Evolutionary conservation across 805 yeast genomes (phyloP), one percentile per base, ranked within the genome.

Genomic region (Osmozyma mogii): DNA sequence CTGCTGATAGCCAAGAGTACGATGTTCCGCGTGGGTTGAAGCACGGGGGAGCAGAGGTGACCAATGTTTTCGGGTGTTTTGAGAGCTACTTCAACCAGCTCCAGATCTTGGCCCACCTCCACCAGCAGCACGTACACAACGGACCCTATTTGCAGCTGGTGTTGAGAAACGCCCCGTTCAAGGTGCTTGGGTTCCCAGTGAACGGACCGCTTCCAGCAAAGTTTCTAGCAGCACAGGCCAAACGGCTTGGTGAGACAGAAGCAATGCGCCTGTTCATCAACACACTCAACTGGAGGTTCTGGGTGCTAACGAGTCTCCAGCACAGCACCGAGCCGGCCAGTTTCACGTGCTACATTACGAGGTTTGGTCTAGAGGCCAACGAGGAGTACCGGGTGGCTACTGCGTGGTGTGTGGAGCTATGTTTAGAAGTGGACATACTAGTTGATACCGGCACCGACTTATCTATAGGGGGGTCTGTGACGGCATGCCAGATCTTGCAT

Each of bases 391-490:
- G 34, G 4, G 47, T 67, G 1, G 58, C 58, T n/a, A 50, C 50
- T 22, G 78, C 63, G 0, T 71, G 56, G 43, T 73, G 80, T 37
- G 39, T 49, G 29, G 73, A 71, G 17, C 46, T 68, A 18, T 68
- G 61, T 14, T 41, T 68, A 9, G 70, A 63, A 31, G 70, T 72
- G 13, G 70, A 68, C n/a, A 46, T 72, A 9, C 22, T 39, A 34
- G 32, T 40, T 40, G 24, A 48, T 38, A 11, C 25, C 8, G 35
- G 39, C 9, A 24, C 32, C 6, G 44, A 45, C 11, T 47, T 51
- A 4, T 36, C 47, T 10, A 45, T 61, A 12, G 81, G 81, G 3
- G 69, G 68, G 33, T 50, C 55, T 13, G 43, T 72, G 3, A 46
- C 60, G 5, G 68, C 77, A 32, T 57, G 70, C 12, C 54, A 60